Percentiles rank a stretch among this genome's conserved stretches.
phyloP scores from a whole-genome alignment of 345 rosid species.

The Laguncularia racemosa region DNA sequence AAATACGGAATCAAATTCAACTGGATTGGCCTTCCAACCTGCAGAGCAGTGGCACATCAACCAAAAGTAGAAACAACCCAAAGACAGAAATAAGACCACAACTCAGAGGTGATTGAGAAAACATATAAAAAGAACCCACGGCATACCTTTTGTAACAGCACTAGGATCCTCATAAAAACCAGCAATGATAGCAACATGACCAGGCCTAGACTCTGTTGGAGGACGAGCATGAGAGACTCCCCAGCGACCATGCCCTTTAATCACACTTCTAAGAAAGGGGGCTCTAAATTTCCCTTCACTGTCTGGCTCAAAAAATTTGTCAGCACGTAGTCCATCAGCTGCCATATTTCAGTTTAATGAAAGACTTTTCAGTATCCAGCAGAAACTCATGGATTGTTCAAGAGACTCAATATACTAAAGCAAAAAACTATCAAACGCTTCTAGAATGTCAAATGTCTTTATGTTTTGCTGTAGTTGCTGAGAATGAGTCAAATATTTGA shows the following conservation, averaged over 20 bases:
- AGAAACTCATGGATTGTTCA: background rate
- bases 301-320: conserved; percentile 93
- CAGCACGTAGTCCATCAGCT: conserved; percentile 98
- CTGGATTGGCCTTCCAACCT: conserved; percentile 99
- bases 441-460: too few relatives aligned
- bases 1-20: conserved; percentile 91
- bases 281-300: conserved; percentile 63
- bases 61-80: background rate
- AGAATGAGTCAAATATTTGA: too few relatives aligned
- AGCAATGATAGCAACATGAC: conserved; percentile 91
- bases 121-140: too few relatives aligned
- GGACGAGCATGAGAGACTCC: conserved; percentile 99
- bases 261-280: conserved; percentile 76
- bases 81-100: background rate
- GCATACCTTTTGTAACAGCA: conserved; percentile 81
- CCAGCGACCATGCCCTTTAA: conserved; percentile 79
- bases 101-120: background rate
- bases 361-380: background rate
- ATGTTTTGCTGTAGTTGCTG: too few relatives aligned
- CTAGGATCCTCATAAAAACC: conserved; percentile 99
- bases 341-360: conserved; percentile 11
- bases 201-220: conserved; percentile 96
- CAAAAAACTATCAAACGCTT: background rate
- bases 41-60: conserved; percentile 7
- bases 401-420: background rate